Evolutionary conservation across 78 protist species (phyloP).

Genomic region (Dictyostelium brefeldianum): DNA sequence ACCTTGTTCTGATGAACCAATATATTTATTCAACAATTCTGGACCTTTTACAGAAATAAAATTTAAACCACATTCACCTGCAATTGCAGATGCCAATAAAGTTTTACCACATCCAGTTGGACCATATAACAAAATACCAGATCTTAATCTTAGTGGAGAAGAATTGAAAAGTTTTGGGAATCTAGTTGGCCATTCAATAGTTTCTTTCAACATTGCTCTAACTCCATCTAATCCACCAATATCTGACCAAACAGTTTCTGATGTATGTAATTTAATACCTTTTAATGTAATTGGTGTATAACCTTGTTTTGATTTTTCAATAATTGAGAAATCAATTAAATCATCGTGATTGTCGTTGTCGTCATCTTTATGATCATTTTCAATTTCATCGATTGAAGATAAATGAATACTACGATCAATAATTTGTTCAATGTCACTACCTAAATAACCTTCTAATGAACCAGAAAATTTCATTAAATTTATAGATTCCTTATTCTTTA

Average conservation of each 20-base stretch:
- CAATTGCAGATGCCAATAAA: constrained; percentile 87
- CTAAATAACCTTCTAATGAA: constrained; percentile 50
- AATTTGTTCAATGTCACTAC: constrained; percentile 42
- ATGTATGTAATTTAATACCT: constrained; percentile 61
- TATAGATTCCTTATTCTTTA: neutral
- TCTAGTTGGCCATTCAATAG: constrained; percentile 86
- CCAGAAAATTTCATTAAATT: constrained; percentile 39
- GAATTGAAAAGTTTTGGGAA: constrained; percentile 83
- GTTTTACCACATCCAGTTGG: constrained; percentile 98
- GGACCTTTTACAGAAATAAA: constrained; percentile 96
- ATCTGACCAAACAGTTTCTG: constrained; percentile 78
- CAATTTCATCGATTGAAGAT: constrained; percentile 15
- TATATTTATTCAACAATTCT: constrained; percentile 96
- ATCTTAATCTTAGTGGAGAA: constrained; percentile 78
- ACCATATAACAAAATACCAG: constrained; percentile 93
- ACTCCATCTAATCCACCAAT: constrained; percentile 81
- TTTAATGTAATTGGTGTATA: constrained; percentile 67
- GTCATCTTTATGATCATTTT: neutral
- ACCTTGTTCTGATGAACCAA: constrained; percentile 94
- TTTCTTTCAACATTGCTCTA: constrained; percentile 79
- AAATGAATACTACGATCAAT: constrained; percentile 50
- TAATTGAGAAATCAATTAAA: neutral
- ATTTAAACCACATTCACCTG: constrained; percentile 91
- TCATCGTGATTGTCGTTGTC: neutral
- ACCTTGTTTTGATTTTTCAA: constrained; percentile 50